These are phyloP conservation scores for Paramecium octaurelia DNA, from an alignment of 73 alveolate genomes.

Conservation along the genomic window DNA sequence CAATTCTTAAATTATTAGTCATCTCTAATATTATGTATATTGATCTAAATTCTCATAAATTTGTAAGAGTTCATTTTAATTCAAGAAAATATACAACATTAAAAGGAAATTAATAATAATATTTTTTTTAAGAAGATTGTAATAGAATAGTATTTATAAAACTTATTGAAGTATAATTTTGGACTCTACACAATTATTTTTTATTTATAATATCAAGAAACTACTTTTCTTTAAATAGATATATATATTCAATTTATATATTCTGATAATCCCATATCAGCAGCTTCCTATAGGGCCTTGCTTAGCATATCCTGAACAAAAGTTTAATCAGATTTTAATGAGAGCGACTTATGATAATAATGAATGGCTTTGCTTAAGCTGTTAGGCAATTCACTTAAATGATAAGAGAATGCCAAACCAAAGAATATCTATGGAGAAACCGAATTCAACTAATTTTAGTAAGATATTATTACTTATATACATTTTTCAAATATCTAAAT, in stretches of 20 bases:
- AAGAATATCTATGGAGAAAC: conserved; percentile 85
- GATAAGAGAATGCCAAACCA: conserved; percentile 88
- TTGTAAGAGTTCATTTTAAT: too few relatives aligned
- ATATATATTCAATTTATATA: conserved; percentile 10
- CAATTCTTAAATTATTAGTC: too few relatives aligned
- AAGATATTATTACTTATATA: conserved; percentile 68
- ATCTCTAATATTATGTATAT: too few relatives aligned
- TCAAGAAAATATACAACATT: too few relatives aligned
- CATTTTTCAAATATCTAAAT: conserved; percentile 63
- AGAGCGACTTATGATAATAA: conserved; percentile 92
- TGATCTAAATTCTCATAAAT: too few relatives aligned
- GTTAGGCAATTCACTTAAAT: conserved; percentile 70
- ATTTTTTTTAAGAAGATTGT: too few relatives aligned
- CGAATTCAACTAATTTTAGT: conserved; percentile 77
- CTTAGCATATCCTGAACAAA: conserved; percentile 85
- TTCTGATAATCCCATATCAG: conserved; percentile 49
- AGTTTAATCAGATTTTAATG: conserved; percentile 88
- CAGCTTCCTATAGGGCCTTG: conserved; percentile 82
- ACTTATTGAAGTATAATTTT: too few relatives aligned
- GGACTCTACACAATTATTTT: too few relatives aligned
- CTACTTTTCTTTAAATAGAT: background rate
- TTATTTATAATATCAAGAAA: background rate
- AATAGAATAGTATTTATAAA: too few relatives aligned
- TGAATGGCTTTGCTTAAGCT: conserved; percentile 80
- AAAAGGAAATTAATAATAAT: too few relatives aligned